These are phyloP conservation scores for Crithidia bombi DNA, from an alignment of 208 protist genomes.

Conservation along the genomic window DNA sequence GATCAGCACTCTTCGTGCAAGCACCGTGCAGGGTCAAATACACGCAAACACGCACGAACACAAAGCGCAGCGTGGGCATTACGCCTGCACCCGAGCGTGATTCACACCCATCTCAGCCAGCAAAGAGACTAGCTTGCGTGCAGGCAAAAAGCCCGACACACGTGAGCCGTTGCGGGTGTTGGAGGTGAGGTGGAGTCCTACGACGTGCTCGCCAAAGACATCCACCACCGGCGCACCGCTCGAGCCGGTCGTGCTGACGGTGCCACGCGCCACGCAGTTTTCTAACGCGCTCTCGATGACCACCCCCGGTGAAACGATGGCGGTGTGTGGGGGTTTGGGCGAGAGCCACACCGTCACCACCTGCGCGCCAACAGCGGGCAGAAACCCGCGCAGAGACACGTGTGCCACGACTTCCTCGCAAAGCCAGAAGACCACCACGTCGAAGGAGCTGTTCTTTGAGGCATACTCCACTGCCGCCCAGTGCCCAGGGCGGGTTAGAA, in stretches of 20 bases:
- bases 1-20: background rate
- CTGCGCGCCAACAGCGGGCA: slow-evolving; percentile 53
- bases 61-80: no score
- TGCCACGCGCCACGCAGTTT: slow-evolving; percentile 67
- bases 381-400: slow-evolving; percentile 59
- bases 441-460: slow-evolving; percentile 58
- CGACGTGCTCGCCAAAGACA: slow-evolving; percentile 75
- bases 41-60: no score
- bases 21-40: no score
- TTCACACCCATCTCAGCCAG: slow-evolving; percentile 75
- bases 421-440: slow-evolving; percentile 81
- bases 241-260: slow-evolving; percentile 80
- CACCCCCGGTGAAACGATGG: slow-evolving; percentile 78
- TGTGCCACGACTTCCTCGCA: slow-evolving; percentile 34
- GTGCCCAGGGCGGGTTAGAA: slow-evolving; percentile 43
- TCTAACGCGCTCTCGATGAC: slow-evolving; percentile 65
- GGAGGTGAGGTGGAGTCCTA: slow-evolving; percentile 84
- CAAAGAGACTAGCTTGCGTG: slow-evolving; percentile 72
- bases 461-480: slow-evolving; percentile 62
- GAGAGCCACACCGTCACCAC: slow-evolving; percentile 85
- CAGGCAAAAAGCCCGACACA: slow-evolving; percentile 76
- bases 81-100: slow-evolving; percentile 28
- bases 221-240: slow-evolving; percentile 87
- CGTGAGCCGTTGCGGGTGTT: slow-evolving; percentile 83
- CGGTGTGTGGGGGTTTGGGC: slow-evolving; percentile 74